A percentile compares a stretch with the other conserved stretches of the same genome.
Conservation (phyloP, 2,329 filamentous ascomycete genomes). For the Hortaea sp. region DNA sequence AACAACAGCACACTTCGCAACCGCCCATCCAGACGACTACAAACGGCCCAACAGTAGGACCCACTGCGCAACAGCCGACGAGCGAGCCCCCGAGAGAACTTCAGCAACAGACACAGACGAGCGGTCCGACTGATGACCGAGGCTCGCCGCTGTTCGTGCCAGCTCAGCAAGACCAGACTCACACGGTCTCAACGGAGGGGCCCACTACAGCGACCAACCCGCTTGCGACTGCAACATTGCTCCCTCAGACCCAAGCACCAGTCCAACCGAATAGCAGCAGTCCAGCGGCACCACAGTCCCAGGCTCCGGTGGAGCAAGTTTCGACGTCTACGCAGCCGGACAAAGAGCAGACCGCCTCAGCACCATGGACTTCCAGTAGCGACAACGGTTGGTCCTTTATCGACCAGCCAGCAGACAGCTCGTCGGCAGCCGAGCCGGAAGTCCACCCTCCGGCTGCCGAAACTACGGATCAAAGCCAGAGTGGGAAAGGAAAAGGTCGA, state of each 20-base stretch:
- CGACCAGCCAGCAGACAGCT: conserved; percentile 1
- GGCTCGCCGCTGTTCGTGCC: conserved; percentile 21
- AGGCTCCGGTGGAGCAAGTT: background rate
- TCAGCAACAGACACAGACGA: background rate
- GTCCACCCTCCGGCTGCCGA: background rate
- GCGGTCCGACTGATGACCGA: conserved; percentile 17
- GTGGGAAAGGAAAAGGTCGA: conserved; percentile 26
- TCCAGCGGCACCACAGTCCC: too few relatives aligned
- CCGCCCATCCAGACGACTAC: conserved; percentile 7
- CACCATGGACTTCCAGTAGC: conserved; percentile 8
- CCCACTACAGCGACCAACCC: too few relatives aligned
- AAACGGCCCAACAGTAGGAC: background rate
- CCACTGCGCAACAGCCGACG: background rate
- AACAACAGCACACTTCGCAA: background rate
- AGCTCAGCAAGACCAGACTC: background rate
- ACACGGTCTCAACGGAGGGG: too few relatives aligned
- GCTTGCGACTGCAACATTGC: too few relatives aligned
- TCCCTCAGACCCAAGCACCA: too few relatives aligned
- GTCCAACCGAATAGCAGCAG: too few relatives aligned
- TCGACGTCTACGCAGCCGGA: background rate
- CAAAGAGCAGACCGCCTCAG: background rate
- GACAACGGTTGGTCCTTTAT: conserved; percentile 11
- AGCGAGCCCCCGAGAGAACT: background rate
- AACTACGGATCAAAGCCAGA: conserved; percentile 5
- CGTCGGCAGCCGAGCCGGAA: background rate